Percentiles rank a stretch among this genome's conserved stretches.
Evolutionary conservation across 1,284 basidiomycete genomes (phyloP).

Genomic region (Erythrobasidium hasegawianum): DNA sequence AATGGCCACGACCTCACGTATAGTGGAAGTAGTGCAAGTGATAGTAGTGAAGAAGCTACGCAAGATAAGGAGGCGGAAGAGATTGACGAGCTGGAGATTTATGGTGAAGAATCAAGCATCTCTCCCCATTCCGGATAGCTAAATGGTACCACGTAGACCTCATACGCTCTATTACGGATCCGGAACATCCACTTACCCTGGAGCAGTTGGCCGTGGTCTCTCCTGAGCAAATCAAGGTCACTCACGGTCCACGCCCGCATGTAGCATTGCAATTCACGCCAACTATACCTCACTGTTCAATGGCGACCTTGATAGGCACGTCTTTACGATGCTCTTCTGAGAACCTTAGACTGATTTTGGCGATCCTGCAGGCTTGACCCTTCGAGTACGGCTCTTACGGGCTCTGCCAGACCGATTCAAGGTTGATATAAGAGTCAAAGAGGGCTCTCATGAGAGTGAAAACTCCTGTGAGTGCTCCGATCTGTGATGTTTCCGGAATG

Average conservation of each 20-base stretch:
- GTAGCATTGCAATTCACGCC: constrained; percentile 80
- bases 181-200: constrained; percentile 88
- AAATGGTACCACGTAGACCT: too few relatives aligned
- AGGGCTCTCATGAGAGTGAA: constrained; percentile 93
- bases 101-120: too few relatives aligned
- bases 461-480: constrained; percentile 60
- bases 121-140: too few relatives aligned
- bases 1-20: not conserved
- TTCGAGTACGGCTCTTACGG: constrained; percentile 84
- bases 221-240: constrained; percentile 74
- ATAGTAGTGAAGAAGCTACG: not conserved
- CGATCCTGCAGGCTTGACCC: constrained; percentile 68
- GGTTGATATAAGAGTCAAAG: constrained; percentile 87
- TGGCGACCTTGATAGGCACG: constrained; percentile 93
- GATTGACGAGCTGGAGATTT: constrained; percentile 69
- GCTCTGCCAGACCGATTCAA: constrained; percentile 90
- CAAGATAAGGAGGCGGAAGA: constrained; percentile 34
- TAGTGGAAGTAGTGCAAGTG: constrained; percentile 13
- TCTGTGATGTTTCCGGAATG: too few relatives aligned
- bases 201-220: constrained; percentile 96
- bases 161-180: constrained; percentile 87
- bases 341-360: not conserved
- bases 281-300: constrained; percentile 95
- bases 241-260: constrained; percentile 57
- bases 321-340: constrained; percentile 15